These are phyloP conservation scores for Massariosphaeria phaeospora DNA, from an alignment of 495 filamentous ascomycete genomes.

Conservation along the genomic window DNA sequence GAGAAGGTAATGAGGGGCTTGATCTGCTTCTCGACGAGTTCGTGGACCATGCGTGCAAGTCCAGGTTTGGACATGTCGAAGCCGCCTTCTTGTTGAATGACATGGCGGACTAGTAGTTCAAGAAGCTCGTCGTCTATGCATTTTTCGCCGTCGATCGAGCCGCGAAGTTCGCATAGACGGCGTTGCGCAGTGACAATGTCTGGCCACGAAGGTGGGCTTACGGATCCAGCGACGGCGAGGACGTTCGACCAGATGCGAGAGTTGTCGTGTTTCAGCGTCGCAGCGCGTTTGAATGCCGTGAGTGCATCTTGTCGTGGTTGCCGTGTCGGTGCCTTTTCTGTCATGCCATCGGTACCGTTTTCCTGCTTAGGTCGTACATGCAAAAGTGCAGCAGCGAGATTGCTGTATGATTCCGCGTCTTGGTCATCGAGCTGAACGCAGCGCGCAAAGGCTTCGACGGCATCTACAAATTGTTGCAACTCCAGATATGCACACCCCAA, in stretches of 20 bases:
- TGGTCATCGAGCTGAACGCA: conserved; percentile 76
- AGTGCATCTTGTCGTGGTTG: conserved; percentile 66
- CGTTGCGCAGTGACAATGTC: conserved; percentile 70
- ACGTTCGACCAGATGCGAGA: conserved; percentile 95
- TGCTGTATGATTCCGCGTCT: conserved; percentile 91
- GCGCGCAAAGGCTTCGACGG: conserved; percentile 77
- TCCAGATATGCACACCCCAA: conserved; percentile 83
- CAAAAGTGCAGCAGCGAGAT: conserved; percentile 78
- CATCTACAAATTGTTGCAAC: conserved; percentile 68
- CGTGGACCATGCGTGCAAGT: conserved; percentile 54
- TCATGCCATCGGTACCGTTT: conserved; percentile 29
- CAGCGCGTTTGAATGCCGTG: conserved; percentile 76
- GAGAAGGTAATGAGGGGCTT: conserved; percentile 79
- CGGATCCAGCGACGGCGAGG: conserved; percentile 72
- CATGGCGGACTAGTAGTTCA: conserved; percentile 63
- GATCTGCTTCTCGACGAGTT: conserved; percentile 65
- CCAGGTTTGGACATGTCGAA: conserved; percentile 35
- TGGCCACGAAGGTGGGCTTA: conserved; percentile 65
- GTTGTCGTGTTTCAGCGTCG: conserved; percentile 71
- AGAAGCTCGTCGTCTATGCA: conserved; percentile 73
- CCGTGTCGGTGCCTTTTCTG: conserved; percentile 29
- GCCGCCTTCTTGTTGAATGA: conserved; percentile 40
- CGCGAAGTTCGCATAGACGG: conserved; percentile 70
- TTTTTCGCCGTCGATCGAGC: conserved; percentile 61
- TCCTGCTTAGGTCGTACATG: conserved; percentile 27